Conservation (phyloP, 495 filamentous ascomycete species). For the Clavariopsis aquatica region DNA sequence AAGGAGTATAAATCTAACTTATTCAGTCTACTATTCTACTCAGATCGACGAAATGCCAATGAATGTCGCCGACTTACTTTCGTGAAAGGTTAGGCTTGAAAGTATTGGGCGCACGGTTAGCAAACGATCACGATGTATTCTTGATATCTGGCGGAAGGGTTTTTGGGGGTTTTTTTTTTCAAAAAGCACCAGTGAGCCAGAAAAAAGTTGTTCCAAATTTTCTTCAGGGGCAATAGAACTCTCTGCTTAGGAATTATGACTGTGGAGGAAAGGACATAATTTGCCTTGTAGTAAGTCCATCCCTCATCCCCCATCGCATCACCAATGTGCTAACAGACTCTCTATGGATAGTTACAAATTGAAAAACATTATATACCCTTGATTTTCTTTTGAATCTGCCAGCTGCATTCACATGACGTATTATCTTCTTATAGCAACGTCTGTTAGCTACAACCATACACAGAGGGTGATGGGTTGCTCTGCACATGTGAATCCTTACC, state of each 20-base stretch:
- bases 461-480: no score
- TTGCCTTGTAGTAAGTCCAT: slow-evolving; percentile 9
- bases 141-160: neutral
- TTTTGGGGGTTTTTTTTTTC: neutral
- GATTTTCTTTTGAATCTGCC: neutral
- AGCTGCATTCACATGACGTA: no score
- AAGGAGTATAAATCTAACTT: slow-evolving; percentile 44
- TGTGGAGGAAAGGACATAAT: slow-evolving; percentile 25
- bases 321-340: neutral
- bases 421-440: no score
- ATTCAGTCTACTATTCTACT: slow-evolving; percentile 86
- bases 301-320: neutral
- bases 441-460: no score
- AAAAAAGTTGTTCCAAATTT: neutral
- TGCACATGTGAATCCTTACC: no score
- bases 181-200: neutral
- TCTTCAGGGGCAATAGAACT: neutral
- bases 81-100: slow-evolving; percentile 1
- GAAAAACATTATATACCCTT: neutral
- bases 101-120: neutral
- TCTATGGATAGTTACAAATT: neutral
- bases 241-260: slow-evolving; percentile 1
- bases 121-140: neutral
- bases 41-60: slow-evolving; percentile 99
- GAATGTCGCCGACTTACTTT: slow-evolving; percentile 57